A percentile compares a stretch with the other conserved stretches of the same genome.
Conservation (phyloP, 139 green algal genomes). For the Coelastrella sp. region DNA sequence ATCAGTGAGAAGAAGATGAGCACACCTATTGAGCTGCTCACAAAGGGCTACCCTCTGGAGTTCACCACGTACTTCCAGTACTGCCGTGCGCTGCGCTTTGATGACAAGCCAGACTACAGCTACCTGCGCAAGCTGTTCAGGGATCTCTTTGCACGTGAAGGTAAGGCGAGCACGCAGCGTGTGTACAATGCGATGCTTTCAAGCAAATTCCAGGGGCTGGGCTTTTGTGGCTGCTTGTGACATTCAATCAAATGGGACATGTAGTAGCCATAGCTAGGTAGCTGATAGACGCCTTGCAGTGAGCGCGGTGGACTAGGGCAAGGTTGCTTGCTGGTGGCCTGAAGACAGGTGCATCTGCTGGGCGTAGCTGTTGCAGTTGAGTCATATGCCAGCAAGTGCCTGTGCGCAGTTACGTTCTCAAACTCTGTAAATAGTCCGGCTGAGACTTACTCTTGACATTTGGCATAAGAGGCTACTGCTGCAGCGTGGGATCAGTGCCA, state of each 20-base stretch:
- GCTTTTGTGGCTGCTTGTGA: background rate
- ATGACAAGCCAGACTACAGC: constrained; percentile 99
- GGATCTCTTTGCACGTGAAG: constrained; percentile 98
- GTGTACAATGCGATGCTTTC: background rate
- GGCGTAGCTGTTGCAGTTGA: too few species aligned
- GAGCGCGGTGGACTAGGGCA: too few species aligned
- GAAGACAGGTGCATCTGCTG: too few species aligned
- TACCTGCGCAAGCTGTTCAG: constrained; percentile 99
- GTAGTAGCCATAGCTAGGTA: too few species aligned
- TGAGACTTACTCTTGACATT: too few species aligned
- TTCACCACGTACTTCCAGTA: constrained; percentile 98
- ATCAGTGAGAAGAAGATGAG: constrained; percentile 99
- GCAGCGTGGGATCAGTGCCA: background rate
- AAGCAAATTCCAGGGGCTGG: background rate
- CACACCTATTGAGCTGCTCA: constrained; percentile 97
- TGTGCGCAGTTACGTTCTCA: too few species aligned
- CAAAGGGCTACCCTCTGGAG: constrained; percentile 97
- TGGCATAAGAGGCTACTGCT: too few species aligned
- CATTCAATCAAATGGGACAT: too few species aligned
- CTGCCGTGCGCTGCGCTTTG: constrained; percentile 96
- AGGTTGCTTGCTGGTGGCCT: too few species aligned
- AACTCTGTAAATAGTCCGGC: too few species aligned
- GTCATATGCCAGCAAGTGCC: too few species aligned
- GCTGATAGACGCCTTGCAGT: too few species aligned
- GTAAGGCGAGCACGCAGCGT: constrained; percentile 48